Conservation (phyloP, 208 protist genomes). For the Crithidia fasciculata region DNA sequence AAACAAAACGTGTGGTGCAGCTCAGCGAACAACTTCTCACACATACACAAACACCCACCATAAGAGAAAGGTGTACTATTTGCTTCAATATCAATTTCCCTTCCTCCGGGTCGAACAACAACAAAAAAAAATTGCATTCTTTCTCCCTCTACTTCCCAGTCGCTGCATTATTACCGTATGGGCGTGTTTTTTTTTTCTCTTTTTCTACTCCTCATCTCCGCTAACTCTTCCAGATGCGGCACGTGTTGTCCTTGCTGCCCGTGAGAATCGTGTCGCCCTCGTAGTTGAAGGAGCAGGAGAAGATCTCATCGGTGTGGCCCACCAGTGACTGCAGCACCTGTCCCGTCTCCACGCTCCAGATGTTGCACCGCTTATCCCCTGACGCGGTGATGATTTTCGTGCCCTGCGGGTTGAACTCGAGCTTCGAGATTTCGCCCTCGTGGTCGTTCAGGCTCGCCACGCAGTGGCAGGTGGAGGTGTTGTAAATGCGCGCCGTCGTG, state of each 20-base stretch:
- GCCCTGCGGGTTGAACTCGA: conserved; percentile 96
- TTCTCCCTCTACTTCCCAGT: too few species aligned
- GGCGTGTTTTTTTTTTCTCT: too few species aligned
- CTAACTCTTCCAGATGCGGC: conserved; percentile 93
- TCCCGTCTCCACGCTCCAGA: conserved; percentile 93
- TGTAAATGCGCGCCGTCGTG: conserved; percentile 92
- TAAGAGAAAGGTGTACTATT: too few species aligned
- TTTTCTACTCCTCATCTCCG: background rate
- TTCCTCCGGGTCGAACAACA: too few species aligned
- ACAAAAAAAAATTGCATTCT: too few species aligned
- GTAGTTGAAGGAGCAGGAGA: conserved; percentile 96
- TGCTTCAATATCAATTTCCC: too few species aligned
- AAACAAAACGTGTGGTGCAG: too few species aligned
- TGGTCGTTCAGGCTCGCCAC: conserved; percentile 91
- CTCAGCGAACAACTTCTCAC: too few species aligned
- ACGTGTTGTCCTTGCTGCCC: conserved; percentile 97
- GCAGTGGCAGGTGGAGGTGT: conserved; percentile 89
- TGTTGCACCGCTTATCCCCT: conserved; percentile 92
- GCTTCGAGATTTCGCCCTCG: conserved; percentile 94
- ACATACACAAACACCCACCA: too few species aligned
- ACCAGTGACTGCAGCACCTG: conserved; percentile 90
- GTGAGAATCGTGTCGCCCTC: conserved; percentile 96
- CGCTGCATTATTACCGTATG: too few species aligned
- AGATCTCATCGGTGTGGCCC: conserved; percentile 97
- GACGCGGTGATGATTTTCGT: conserved; percentile 94